Conservation (phyloP, 768 basidiomycete genomes). For the Agrocybe pediades region DNA sequence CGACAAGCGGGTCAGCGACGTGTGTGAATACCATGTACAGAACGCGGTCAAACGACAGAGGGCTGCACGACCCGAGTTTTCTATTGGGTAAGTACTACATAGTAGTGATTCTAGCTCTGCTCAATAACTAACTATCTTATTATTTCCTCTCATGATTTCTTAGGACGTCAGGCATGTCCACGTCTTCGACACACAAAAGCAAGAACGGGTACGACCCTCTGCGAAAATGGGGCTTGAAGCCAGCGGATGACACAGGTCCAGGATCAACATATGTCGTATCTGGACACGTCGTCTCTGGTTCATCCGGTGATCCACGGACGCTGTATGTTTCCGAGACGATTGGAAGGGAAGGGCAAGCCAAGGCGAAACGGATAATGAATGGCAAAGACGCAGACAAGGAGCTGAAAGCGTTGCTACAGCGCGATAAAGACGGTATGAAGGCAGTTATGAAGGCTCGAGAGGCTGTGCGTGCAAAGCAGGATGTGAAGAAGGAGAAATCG, state of each 20-base stretch:
- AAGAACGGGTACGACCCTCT: conserved; percentile 65
- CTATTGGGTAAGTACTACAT: conserved; percentile 71
- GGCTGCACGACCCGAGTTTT: conserved; percentile 84
- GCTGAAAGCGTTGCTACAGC: conserved; percentile 59
- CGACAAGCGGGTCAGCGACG: conserved; percentile 82
- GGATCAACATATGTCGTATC: conserved; percentile 77
- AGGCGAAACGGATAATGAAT: conserved; percentile 61
- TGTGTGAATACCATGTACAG: conserved; percentile 92
- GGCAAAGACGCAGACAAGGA: conserved; percentile 61
- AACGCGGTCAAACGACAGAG: conserved; percentile 74
- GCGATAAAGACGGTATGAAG: conserved; percentile 70
- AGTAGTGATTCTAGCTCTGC: neutral
- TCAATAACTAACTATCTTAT: neutral
- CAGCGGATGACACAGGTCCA: conserved; percentile 38
- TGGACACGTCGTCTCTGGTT: conserved; percentile 70
- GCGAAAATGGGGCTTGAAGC: conserved; percentile 77
- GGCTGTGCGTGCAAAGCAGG: conserved; percentile 21
- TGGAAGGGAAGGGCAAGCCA: conserved; percentile 80
- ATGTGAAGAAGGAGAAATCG: conserved; percentile 12
- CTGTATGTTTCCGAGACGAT: conserved; percentile 69
- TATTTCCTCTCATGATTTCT: neutral
- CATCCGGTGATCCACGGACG: conserved; percentile 35
- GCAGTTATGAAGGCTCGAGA: conserved; percentile 64
- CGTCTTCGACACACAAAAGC: conserved; percentile 48
- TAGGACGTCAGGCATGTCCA: conserved; percentile 78